Percentiles rank a stretch among this genome's conserved stretches.
phyloP scores from a whole-genome alignment of 768 basidiomycete genomes.

The Phaeotremella fagi region DNA sequence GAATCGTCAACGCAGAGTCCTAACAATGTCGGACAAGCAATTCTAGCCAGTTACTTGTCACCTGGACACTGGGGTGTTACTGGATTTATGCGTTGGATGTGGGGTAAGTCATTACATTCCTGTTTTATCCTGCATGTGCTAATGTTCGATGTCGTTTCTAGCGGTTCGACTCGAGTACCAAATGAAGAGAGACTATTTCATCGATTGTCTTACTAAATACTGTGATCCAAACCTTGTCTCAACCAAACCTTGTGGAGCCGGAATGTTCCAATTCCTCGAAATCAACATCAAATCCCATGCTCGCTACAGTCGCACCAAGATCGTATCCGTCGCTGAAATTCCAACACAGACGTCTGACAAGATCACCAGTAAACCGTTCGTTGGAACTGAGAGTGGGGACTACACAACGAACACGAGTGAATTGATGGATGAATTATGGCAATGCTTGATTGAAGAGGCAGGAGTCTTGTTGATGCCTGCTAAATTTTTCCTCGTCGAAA shows the following conservation, averaged over 20 bases:
- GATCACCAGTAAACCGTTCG: not conserved
- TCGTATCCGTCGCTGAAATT: not conserved
- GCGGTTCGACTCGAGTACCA: conserved; percentile 56
- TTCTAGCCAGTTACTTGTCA: conserved; percentile 25
- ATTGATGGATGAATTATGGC: conserved; percentile 55
- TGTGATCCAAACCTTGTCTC: conserved; percentile 40
- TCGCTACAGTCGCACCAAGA: conserved; percentile 36
- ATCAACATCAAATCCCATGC: conserved; percentile 53
- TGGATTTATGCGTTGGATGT: conserved; percentile 30
- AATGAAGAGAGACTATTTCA: conserved; percentile 54
- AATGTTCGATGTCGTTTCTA: too few species aligned
- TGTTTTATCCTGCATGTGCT: too few species aligned
- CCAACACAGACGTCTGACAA: conserved; percentile 9
- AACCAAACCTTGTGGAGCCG: conserved; percentile 47
- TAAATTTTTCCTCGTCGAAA: conserved; percentile 51
- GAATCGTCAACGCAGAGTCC: conserved; percentile 26
- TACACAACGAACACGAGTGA: conserved; percentile 51
- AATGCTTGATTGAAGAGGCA: conserved; percentile 27
- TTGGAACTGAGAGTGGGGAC: conserved; percentile 4
- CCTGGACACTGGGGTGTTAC: conserved; percentile 23
- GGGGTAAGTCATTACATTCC: conserved; percentile 16
- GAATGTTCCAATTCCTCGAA: conserved; percentile 60
- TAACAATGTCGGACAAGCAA: conserved; percentile 21
- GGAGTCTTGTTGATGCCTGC: conserved; percentile 56
- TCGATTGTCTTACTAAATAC: conserved; percentile 39